Base-by-base conservation (phyloP, 164 flowering plant genomes). In the Vitis riparia region DNA sequence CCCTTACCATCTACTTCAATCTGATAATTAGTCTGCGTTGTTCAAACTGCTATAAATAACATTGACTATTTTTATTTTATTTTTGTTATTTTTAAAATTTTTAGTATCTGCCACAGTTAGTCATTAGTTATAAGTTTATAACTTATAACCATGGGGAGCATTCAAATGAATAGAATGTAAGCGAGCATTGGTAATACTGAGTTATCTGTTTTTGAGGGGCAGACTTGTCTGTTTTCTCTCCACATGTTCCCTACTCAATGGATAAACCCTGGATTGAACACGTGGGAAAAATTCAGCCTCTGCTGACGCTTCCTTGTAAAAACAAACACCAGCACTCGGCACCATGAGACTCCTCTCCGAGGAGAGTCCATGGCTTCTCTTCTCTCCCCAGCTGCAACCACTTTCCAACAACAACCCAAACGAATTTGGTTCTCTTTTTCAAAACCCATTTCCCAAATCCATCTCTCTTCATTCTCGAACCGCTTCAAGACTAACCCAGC, bases 291-390 rank as follows among this genome's bases (percentile, higher is more conserved):
- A 53, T 29, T 57, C 74, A 68, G 70, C 88, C 89, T 82, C 80
- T 83, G 85, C 88, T 78, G 78, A 76, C 77, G 17, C 75, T 58
- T 29, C 11, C 27, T 13, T 48, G 55, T 37, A 23, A 48, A 11
- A 14, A 9, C 50, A 51, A 51, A 51, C 53, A 59, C n/a, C 50
- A 1, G 2, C 49, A 10, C 16, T 12, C 2, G 23, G 14, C 44
- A 76, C 13, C 62, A 8, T 50, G 6, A 50, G 59, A 50, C 65
- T 19, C 49, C 70, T 23, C 67, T 59, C n/a, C 57, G 16, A 15
- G 8, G 32, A 47, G 44, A 59, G n/a, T 15, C 64, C 79, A 87
- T 88, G 91, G 94, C 94, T 81, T 85, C 89, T 66, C 75, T 83
- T 11, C 79, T 84, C 14, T 77, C 79, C 53, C 82, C 92, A 51